Conservation (phyloP, 768 basidiomycete genomes). For the Pleurotus salmoneostramineus region DNA sequence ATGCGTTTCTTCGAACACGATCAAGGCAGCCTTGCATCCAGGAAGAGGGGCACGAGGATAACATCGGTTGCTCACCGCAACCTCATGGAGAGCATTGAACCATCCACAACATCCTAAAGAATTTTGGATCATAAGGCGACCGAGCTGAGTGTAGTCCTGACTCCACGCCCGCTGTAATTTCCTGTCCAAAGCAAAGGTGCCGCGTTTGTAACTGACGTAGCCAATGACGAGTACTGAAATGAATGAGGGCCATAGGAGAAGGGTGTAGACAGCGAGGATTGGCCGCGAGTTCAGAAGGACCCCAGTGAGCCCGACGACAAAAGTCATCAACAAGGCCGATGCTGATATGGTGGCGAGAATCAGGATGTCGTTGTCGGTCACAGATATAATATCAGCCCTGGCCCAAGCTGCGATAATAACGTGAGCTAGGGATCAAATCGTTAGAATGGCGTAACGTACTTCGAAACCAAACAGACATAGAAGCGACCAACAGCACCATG, state of each 20-base stretch:
- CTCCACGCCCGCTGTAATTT: slow-evolving; percentile 71
- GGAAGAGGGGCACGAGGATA: slow-evolving; percentile 59
- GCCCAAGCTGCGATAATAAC: slow-evolving; percentile 36
- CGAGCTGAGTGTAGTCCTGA: slow-evolving; percentile 51
- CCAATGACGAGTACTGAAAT: slow-evolving; percentile 55
- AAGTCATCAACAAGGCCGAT: slow-evolving; percentile 52
- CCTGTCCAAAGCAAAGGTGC: slow-evolving; percentile 54
- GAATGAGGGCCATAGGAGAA: slow-evolving; percentile 66
- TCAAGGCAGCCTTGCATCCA: slow-evolving; percentile 63
- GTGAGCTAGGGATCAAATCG: background rate
- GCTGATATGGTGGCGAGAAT: slow-evolving; percentile 54
- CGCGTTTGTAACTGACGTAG: slow-evolving; percentile 61
- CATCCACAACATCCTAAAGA: slow-evolving; percentile 65
- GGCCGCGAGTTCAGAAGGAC: slow-evolving; percentile 64
- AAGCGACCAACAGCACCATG: slow-evolving; percentile 41
- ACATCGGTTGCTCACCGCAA: slow-evolving; percentile 52
- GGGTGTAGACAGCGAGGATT: slow-evolving; percentile 60
- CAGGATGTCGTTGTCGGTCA: slow-evolving; percentile 54
- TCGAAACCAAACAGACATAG: slow-evolving; percentile 57
- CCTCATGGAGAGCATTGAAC: slow-evolving; percentile 57
- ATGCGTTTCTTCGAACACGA: slow-evolving; percentile 44
- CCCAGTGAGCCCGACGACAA: slow-evolving; percentile 57
- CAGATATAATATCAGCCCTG: slow-evolving; percentile 59
- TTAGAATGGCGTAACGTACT: slow-evolving; percentile 28
- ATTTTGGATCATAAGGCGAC: slow-evolving; percentile 57